Evolutionary conservation across 139 green algal species (phyloP).

Genomic region (Chlorella sp.): DNA sequence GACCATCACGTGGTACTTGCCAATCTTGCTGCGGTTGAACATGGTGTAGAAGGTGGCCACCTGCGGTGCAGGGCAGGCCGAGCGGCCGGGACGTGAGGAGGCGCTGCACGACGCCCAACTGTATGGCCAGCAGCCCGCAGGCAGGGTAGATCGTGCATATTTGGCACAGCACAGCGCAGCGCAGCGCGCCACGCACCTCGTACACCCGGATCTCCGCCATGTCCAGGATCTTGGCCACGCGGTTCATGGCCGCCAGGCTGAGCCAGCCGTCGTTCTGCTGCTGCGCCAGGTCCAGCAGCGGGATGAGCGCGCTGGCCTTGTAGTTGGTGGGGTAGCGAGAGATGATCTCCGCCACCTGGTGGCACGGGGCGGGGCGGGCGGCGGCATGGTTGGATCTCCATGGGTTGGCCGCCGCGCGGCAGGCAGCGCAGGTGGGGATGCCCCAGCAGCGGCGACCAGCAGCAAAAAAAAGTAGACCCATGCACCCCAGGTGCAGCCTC

Average conservation of each 20-base stretch:
- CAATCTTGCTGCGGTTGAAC: constrained; percentile 98
- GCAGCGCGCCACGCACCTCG: constrained; percentile 59
- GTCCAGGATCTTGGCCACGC: constrained; percentile 85
- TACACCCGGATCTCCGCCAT: constrained; percentile 96
- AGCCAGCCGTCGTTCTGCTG: constrained; percentile 96
- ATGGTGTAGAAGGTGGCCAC: constrained; percentile 99
- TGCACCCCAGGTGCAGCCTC: too few relatives aligned
- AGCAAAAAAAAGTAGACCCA: too few relatives aligned
- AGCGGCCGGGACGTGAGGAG: neutral
- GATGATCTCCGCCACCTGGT: constrained; percentile 79
- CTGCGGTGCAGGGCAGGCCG: too few relatives aligned
- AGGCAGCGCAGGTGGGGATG: neutral
- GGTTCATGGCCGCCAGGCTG: constrained; percentile 93
- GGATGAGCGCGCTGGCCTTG: constrained; percentile 94
- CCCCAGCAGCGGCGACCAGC: neutral
- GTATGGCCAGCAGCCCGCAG: too few relatives aligned
- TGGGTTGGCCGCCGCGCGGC: neutral
- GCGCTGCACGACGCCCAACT: too few relatives aligned
- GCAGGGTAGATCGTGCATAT: too few relatives aligned
- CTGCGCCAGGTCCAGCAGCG: constrained; percentile 97
- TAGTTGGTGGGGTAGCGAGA: constrained; percentile 95
- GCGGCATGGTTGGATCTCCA: neutral
- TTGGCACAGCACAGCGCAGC: too few relatives aligned
- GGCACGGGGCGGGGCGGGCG: too few relatives aligned
- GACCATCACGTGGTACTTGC: constrained; percentile 98